phyloP scores from a whole-genome alignment of 306 rosid genomes.

The Argentina anserina region DNA sequence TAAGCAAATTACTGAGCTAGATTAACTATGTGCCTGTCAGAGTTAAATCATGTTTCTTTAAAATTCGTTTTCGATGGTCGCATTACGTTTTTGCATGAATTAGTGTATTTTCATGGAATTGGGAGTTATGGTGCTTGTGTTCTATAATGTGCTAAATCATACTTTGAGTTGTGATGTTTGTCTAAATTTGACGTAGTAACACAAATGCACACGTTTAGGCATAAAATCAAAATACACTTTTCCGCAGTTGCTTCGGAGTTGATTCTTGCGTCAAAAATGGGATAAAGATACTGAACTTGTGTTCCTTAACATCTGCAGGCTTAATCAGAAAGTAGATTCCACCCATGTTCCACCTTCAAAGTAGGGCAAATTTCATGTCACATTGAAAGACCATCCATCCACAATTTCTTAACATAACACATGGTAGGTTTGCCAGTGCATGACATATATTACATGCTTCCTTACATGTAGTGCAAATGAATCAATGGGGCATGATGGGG shows the following conservation, averaged over 20 bases:
- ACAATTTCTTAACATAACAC: background rate
- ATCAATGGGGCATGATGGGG: conserved; percentile 72
- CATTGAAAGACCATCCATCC: background rate
- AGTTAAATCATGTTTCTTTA: no score
- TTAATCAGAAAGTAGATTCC: background rate
- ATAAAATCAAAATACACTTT: background rate
- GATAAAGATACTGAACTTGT: background rate
- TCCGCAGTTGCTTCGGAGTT: background rate
- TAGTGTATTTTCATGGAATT: background rate
- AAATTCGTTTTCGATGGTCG: no score
- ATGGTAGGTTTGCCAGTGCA: conserved; percentile 17
- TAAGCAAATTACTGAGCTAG: no score
- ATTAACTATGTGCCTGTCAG: no score
- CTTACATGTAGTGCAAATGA: conserved; percentile 43
- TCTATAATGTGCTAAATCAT: background rate
- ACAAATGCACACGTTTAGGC: background rate
- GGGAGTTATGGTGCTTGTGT: background rate
- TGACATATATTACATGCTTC: background rate
- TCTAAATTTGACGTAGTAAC: background rate
- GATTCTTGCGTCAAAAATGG: background rate
- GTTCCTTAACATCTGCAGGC: background rate
- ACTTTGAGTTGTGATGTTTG: background rate
- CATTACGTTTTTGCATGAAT: no score
- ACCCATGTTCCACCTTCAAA: background rate
- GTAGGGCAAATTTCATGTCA: background rate